phyloP scores from a whole-genome alignment of 176 grass and related monocot species.

The Oropetium thomaeum region DNA sequence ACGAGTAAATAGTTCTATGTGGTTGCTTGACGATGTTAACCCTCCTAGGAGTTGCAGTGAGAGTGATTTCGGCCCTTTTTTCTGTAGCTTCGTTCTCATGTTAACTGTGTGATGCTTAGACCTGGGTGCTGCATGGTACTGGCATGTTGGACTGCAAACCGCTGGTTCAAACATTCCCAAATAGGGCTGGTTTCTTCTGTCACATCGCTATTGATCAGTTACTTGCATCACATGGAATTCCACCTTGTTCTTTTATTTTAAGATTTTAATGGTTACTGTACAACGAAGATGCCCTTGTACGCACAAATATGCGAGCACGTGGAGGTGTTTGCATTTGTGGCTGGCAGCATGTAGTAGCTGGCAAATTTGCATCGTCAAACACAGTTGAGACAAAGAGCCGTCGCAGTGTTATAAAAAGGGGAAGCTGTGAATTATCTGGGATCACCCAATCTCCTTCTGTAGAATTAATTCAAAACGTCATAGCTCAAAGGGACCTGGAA shows the following conservation, averaged over 20 bases:
- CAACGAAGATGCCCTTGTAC: neutral
- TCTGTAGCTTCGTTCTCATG: neutral
- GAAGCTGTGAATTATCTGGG: no score
- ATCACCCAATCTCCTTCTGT: no score
- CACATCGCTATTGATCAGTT: neutral
- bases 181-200: no score
- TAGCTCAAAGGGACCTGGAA: no score
- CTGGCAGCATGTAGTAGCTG: no score
- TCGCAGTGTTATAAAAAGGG: no score
- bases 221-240: neutral
- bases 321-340: no score
- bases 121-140: neutral
- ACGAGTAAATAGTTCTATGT: neutral
- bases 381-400: no score
- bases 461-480: no score
- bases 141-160: neutral
- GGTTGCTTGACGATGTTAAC: neutral
- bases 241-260: neutral
- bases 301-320: neutral
- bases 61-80: neutral
- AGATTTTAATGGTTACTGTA: no score
- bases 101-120: neutral
- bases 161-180: no score
- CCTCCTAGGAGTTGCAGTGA: neutral
- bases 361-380: no score